phyloP scores from a whole-genome alignment of 2,329 filamentous ascomycete species.

The Fusarium sp. region DNA sequence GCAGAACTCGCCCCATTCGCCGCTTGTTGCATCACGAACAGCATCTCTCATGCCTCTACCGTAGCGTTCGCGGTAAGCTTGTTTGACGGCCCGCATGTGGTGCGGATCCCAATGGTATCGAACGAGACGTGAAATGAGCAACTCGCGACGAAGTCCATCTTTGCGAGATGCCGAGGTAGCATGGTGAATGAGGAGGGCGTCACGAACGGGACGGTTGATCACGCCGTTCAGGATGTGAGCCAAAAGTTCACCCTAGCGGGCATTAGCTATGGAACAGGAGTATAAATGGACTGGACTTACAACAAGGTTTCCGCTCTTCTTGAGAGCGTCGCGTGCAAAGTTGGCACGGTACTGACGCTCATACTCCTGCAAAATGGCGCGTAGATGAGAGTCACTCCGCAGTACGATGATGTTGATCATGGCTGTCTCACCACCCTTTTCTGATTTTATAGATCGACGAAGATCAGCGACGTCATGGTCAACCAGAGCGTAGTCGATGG shows the following conservation, averaged over 20 bases:
- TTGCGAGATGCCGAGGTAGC: conserved; percentile 80
- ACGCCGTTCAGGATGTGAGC: conserved; percentile 96
- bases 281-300: conserved; percentile 65
- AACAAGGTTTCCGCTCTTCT: conserved; percentile 90
- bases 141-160: conserved; percentile 80
- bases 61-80: conserved; percentile 83
- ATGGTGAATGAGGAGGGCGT: conserved; percentile 90
- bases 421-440: conserved; percentile 84
- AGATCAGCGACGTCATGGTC: conserved; percentile 79
- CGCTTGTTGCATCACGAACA: conserved; percentile 79
- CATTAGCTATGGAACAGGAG: conserved; percentile 7
- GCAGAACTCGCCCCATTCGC: conserved; percentile 83
- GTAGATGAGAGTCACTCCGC: conserved; percentile 82
- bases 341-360: conserved; percentile 79
- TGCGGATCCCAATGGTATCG: conserved; percentile 91
- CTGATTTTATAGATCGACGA: conserved; percentile 73
- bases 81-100: conserved; percentile 83
- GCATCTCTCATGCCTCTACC: conserved; percentile 78
- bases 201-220: conserved; percentile 93
- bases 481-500: conserved; percentile 69
- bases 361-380: conserved; percentile 82
- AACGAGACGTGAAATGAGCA: conserved; percentile 88
- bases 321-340: conserved; percentile 87
- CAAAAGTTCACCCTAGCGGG: conserved; percentile 85
- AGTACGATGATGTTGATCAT: conserved; percentile 88